Base-by-base conservation (phyloP, 2,329 filamentous ascomycete genomes). In the Rutstroemia sp. region DNA sequence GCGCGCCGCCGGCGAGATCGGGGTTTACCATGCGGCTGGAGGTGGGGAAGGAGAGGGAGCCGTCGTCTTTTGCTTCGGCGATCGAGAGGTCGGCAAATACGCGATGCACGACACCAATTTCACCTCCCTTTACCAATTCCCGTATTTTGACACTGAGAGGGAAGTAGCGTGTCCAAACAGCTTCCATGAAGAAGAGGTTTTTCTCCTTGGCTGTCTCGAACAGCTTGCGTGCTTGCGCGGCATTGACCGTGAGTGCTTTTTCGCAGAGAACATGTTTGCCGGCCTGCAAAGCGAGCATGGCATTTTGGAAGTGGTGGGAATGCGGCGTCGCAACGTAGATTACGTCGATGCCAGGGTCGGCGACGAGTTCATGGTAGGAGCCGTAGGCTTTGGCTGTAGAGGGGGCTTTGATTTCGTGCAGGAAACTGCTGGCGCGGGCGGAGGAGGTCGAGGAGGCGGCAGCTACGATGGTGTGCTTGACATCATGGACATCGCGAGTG, bases 251-350 rank as follows among this genome's bases (percentile, higher is more conserved):
- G 63, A 89, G 84, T 0, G 85, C 79, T 71, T 89, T 89, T 70
- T 88, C 86, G 68, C 85, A 88, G 3, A 88, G 75, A 16, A 88
- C 83, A 62, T 86, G 75, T 71, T 88, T 88, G 38, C 83, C 83
- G 1, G 82, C 82, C 54, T 83, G 77, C 21, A 89, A 73, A 44
- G 77, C 80, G 4, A 88, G 76, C 75, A 83, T 81, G 23, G 78
- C 77, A 67, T 88, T 86, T 66, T 87, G 84, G 71, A 85, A 88
- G 72, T 88, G 86, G 66, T 88, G 86, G 23, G 82, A 86, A 71
- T 88, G 85, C 5, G 86, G 86, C 4, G 86, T 88, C 4, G 85
- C 85, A 58, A 88, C 75, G 68, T 88, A 89, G 65, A 88, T 73
- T 56, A 88, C 81, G 66, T 88, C 84, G 57, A 88, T 77, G 58